Evolutionary conservation across 139 green algal species (phyloP).

Genomic region (Micromonas commoda): DNA sequence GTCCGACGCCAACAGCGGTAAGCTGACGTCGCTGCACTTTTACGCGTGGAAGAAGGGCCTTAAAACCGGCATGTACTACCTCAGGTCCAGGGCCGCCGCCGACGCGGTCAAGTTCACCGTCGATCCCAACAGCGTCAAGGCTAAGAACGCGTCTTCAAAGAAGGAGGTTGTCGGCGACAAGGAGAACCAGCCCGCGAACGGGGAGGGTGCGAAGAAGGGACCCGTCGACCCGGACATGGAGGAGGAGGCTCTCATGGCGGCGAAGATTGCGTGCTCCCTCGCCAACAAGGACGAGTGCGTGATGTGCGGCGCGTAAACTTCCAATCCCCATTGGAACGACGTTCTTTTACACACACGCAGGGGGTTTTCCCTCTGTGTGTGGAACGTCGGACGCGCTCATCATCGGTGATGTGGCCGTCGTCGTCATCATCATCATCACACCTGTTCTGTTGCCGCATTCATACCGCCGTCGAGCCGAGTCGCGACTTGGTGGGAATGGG

Average conservation of each 20-base stretch:
- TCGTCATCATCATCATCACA: background rate
- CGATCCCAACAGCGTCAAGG: constrained; percentile 62
- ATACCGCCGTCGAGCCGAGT: no score
- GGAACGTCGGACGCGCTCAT: background rate
- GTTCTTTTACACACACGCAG: no score
- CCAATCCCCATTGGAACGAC: background rate
- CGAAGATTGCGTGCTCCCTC: constrained; percentile 71
- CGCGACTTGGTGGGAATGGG: no score
- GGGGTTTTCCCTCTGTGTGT: no score
- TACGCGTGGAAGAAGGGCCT: constrained; percentile 91
- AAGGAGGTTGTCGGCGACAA: constrained; percentile 21
- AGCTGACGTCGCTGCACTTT: constrained; percentile 98
- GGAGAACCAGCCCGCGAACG: background rate
- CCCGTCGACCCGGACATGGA: constrained; percentile 24
- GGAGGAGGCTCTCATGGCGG: constrained; percentile 34
- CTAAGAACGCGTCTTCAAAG: background rate
- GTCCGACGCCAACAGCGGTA: constrained; percentile 96
- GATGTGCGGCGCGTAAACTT: constrained; percentile 78
- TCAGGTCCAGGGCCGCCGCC: constrained; percentile 80
- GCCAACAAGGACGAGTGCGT: constrained; percentile 97
- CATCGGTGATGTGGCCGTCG: background rate
- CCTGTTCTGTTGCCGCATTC: no score
- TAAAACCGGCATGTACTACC: constrained; percentile 99
- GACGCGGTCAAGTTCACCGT: constrained; percentile 99
- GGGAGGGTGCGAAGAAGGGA: background rate